These are phyloP conservation scores for Mrakia blollopis DNA, from an alignment of 768 basidiomycete genomes.

Conservation along the genomic window DNA sequence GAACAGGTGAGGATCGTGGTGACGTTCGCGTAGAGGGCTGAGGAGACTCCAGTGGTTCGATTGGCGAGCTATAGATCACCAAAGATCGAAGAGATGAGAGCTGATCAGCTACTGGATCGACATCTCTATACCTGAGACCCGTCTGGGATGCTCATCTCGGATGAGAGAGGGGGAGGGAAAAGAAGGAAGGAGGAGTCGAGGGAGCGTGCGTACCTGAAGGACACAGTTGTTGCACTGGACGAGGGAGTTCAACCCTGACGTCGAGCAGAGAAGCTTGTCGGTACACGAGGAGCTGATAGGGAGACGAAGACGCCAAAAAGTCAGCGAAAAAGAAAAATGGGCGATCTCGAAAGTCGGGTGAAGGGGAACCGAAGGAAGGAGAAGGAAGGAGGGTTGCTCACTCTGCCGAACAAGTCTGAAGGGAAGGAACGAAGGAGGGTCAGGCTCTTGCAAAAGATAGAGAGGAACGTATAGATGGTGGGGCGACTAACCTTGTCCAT, in stretches of 20 bases:
- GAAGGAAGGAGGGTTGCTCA: constrained; percentile 6
- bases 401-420: constrained; percentile 3
- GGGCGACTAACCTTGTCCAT: constrained; percentile 3
- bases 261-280: constrained; percentile 15
- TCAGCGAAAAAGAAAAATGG: background rate
- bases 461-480: background rate
- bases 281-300: constrained; percentile 2
- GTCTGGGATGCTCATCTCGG: background rate
- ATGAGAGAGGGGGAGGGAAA: background rate
- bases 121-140: background rate
- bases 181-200: background rate
- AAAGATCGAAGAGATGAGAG: background rate
- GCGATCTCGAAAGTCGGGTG: too few relatives aligned
- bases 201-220: constrained; percentile 7
- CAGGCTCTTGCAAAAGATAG: background rate
- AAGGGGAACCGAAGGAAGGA: background rate
- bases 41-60: constrained; percentile 19
- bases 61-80: constrained; percentile 21
- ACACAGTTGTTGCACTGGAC: constrained; percentile 28
- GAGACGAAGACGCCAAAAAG: background rate
- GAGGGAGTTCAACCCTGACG: constrained; percentile 24
- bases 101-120: background rate
- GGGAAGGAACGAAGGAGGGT: background rate
- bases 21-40: constrained; percentile 9
- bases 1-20: constrained; percentile 10